Evolutionary conservation across 805 yeast species (phyloP).

Genomic region (Spathaspora arborariae): DNA sequence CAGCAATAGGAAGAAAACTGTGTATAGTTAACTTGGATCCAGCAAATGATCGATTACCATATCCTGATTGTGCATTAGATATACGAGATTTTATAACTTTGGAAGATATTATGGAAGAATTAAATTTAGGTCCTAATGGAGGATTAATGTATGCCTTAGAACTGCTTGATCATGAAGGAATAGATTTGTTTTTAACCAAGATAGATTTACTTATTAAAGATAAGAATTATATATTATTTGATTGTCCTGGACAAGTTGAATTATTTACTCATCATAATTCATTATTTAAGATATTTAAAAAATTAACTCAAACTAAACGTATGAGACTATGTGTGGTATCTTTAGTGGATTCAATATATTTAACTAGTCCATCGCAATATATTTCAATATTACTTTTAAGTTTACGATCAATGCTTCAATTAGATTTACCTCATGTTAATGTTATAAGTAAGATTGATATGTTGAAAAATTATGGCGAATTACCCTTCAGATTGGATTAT

Average conservation of each 20-base stretch:
- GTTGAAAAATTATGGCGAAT: slow-evolving; percentile 67
- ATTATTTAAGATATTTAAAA: slow-evolving; percentile 61
- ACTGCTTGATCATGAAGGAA: slow-evolving; percentile 73
- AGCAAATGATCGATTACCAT: slow-evolving; percentile 70
- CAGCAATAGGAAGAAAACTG: slow-evolving; percentile 89
- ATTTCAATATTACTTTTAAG: slow-evolving; percentile 77
- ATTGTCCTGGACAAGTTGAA: slow-evolving; percentile 97
- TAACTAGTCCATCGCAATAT: slow-evolving; percentile 87
- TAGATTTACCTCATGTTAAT: slow-evolving; percentile 89
- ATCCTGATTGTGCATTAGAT: slow-evolving; percentile 67
- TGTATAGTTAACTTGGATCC: slow-evolving; percentile 90
- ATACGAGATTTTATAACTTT: slow-evolving; percentile 72
- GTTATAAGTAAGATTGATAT: slow-evolving; percentile 90
- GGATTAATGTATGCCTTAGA: slow-evolving; percentile 89
- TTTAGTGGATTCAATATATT: slow-evolving; percentile 74
- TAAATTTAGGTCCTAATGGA: slow-evolving; percentile 82
- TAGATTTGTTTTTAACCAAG: slow-evolving; percentile 90
- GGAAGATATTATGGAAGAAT: slow-evolving; percentile 74
- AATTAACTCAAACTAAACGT: slow-evolving; percentile 51
- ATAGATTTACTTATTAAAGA: slow-evolving; percentile 53
- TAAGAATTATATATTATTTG: slow-evolving; percentile 73
- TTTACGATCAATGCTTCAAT: slow-evolving; percentile 85
- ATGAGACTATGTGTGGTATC: slow-evolving; percentile 82
- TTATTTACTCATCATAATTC: slow-evolving; percentile 87
- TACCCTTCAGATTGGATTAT: slow-evolving; percentile 79